phyloP scores from a whole-genome alignment of 495 filamentous ascomycete species.

The Xylaria acuta region DNA sequence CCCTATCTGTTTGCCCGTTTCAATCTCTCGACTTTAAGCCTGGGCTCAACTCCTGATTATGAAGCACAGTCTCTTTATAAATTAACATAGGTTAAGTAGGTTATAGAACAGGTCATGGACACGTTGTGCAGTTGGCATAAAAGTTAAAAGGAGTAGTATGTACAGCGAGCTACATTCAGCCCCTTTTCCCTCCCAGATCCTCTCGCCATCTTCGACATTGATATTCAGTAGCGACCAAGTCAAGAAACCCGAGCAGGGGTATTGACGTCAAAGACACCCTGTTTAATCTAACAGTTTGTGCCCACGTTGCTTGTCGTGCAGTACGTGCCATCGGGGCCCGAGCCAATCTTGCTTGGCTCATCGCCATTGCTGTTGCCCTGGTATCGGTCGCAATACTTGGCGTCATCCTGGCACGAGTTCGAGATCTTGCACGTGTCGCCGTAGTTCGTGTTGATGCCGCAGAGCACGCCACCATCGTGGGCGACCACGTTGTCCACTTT shows the following conservation, averaged over 20 bases:
- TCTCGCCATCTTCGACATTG: neutral
- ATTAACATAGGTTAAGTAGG: neutral
- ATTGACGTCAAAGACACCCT: neutral
- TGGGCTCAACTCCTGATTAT: neutral
- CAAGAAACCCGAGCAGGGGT: neutral
- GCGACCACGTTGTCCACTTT: slow-evolving; percentile 46
- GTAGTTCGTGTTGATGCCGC: slow-evolving; percentile 60
- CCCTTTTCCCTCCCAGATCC: neutral
- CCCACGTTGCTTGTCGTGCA: slow-evolving; percentile 17
- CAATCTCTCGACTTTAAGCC: neutral
- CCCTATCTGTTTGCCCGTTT: neutral
- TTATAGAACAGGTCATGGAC: neutral
- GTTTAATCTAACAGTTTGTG: neutral
- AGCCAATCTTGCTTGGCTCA: slow-evolving; percentile 39
- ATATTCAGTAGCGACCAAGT: neutral
- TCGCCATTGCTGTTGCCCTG: slow-evolving; percentile 34
- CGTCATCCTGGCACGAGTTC: slow-evolving; percentile 29
- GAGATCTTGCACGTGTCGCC: slow-evolving; percentile 49
- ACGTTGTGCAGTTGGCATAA: neutral
- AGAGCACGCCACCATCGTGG: slow-evolving; percentile 33
- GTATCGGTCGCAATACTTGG: slow-evolving; percentile 27
- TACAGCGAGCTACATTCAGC: neutral
- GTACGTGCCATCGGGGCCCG: slow-evolving; percentile 34
- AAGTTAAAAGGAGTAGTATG: neutral
- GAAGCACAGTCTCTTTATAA: neutral